Conservation (phyloP, 768 basidiomycete genomes). For the Lyophyllum shimeji region DNA sequence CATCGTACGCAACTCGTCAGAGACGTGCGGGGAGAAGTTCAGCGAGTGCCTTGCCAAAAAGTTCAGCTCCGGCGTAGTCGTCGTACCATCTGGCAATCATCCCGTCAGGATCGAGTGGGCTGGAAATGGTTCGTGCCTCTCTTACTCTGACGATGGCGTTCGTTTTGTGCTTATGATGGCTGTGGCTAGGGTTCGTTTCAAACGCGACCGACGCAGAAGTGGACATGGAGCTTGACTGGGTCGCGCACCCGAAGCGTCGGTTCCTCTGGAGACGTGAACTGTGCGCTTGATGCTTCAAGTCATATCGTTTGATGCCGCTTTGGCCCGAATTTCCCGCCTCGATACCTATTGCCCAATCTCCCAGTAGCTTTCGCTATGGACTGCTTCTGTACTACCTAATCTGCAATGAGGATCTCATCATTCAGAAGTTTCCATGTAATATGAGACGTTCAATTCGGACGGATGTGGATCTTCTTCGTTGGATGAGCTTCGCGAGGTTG, state of each 20-base stretch:
- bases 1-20: conserved; percentile 14
- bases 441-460: no score
- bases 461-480: no score
- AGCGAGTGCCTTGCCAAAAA: conserved; percentile 14
- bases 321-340: no score
- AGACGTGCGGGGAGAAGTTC: conserved; percentile 18
- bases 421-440: no score
- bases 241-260: conserved; percentile 10
- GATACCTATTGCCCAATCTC: no score
- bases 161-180: background rate
- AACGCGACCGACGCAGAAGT: conserved; percentile 3
- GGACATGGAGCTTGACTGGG: conserved; percentile 15
- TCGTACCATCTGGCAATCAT: conserved; percentile 21
- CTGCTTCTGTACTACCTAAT: no score
- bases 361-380: no score
- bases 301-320: no score
- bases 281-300: conserved; percentile 12
- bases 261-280: conserved; percentile 10
- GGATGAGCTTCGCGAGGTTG: no score
- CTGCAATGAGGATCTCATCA: no score
- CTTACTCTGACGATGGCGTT: background rate
- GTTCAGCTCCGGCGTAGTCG: conserved; percentile 17
- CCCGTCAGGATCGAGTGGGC: conserved; percentile 21
- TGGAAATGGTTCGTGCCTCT: conserved; percentile 17
- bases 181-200: conserved; percentile 8